These are phyloP conservation scores for Jaltomata sinuosa DNA, from an alignment of 257 asterid genomes.

Conservation along the genomic window DNA sequence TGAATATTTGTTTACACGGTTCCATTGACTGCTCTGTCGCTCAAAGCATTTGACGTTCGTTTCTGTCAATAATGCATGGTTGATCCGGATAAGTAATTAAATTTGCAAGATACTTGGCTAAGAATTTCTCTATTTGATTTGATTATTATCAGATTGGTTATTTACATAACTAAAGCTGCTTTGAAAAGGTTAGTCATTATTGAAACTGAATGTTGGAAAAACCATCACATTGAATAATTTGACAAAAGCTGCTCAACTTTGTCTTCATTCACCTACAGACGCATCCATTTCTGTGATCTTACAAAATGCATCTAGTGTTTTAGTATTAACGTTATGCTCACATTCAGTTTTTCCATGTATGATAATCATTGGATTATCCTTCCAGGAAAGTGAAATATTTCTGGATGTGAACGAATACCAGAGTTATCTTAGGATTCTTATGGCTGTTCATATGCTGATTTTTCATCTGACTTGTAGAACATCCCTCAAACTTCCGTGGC, in stretches of 20 bases:
- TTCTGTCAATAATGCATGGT: neutral
- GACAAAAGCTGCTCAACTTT: neutral
- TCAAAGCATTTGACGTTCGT: neutral
- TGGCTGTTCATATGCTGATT: neutral
- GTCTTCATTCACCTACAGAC: too few species aligned
- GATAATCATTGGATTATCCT: neutral
- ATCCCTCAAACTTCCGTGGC: conserved; percentile 75
- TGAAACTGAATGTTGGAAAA: neutral
- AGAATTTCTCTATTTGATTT: neutral
- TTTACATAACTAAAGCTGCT: neutral
- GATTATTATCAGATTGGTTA: neutral
- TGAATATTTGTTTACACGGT: neutral
- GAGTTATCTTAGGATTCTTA: neutral
- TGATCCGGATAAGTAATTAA: neutral
- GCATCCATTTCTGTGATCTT: too few species aligned
- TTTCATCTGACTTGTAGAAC: conserved; percentile 36
- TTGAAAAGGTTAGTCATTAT: neutral
- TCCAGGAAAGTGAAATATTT: neutral
- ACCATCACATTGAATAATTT: neutral
- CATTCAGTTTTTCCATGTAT: neutral
- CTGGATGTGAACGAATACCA: neutral
- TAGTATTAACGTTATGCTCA: neutral
- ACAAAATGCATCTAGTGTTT: too few species aligned
- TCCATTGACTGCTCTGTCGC: neutral
- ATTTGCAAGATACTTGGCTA: neutral